phyloP scores from a whole-genome alignment of 106 monocot genomes.

The Phalaenopsis equestris region DNA sequence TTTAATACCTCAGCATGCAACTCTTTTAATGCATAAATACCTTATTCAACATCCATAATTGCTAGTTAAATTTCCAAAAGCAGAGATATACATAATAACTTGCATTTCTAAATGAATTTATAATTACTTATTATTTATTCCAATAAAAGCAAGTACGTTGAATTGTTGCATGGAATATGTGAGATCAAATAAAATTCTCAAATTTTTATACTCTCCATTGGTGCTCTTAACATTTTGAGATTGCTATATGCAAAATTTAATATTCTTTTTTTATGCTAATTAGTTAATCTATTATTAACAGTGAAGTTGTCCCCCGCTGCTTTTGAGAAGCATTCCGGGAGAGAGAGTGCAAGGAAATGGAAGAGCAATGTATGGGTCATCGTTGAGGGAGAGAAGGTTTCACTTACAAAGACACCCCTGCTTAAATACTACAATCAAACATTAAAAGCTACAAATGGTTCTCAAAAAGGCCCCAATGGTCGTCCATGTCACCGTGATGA shows the following conservation, averaged over 20 bases:
- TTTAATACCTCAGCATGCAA: background rate
- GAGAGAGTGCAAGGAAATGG: constrained; percentile 66
- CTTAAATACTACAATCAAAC: constrained; percentile 57
- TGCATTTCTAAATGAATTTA: background rate
- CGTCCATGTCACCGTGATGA: constrained; percentile 61
- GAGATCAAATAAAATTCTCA: background rate
- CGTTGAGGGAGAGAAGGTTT: constrained; percentile 56
- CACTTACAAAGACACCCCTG: constrained; percentile 47
- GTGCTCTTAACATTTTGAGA: background rate
- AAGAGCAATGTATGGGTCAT: constrained; percentile 79
- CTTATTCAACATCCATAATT: background rate
- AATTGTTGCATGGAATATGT: no score
- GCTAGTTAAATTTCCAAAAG: background rate
- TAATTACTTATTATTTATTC: no score
- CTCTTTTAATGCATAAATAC: background rate
- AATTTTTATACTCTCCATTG: background rate
- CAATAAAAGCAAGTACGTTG: no score
- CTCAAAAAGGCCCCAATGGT: constrained; percentile 38
- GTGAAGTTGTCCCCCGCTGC: constrained; percentile 67
- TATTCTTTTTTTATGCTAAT: background rate
- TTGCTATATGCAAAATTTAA: background rate
- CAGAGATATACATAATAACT: background rate
- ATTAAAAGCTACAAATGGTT: constrained; percentile 27
- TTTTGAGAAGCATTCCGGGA: constrained; percentile 71
- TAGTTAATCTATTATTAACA: constrained; percentile 12